These are phyloP conservation scores for Mycena rosella DNA, from an alignment of 768 basidiomycete genomes.

Conservation along the genomic window DNA sequence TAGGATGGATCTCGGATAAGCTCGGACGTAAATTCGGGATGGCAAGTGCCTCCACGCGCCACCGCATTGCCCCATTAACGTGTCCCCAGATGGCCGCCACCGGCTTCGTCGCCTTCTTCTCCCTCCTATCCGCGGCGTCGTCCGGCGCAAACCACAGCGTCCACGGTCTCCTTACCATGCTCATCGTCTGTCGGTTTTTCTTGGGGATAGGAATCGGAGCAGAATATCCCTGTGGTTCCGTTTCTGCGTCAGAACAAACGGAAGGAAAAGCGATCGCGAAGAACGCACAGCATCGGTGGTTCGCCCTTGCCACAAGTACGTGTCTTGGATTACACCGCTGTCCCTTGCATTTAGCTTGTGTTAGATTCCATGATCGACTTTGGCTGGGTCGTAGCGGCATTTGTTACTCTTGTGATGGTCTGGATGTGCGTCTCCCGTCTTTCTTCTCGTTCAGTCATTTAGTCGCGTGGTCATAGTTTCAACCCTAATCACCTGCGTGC, in stretches of 20 bases:
- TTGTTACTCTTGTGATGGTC: conserved; percentile 86
- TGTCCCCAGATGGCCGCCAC: conserved; percentile 79
- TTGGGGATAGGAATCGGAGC: conserved; percentile 91
- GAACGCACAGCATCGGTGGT: conserved; percentile 87
- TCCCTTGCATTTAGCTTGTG: conserved; percentile 2
- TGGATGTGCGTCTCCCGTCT: conserved; percentile 77
- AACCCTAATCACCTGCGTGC: conserved; percentile 84
- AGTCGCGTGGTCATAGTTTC: conserved; percentile 66
- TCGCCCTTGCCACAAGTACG: conserved; percentile 90
- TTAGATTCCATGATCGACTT: conserved; percentile 88
- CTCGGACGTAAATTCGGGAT: conserved; percentile 91
- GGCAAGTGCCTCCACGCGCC: conserved; percentile 56
- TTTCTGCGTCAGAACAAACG: conserved; percentile 90
- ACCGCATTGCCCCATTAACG: neutral
- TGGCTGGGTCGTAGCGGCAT: conserved; percentile 83
- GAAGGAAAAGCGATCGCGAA: conserved; percentile 85
- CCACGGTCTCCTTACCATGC: conserved; percentile 81
- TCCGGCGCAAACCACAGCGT: conserved; percentile 80
- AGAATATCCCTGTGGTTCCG: conserved; percentile 92
- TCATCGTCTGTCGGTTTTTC: conserved; percentile 88
- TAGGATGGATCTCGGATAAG: conserved; percentile 85
- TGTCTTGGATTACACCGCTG: too few species aligned
- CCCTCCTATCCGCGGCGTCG: conserved; percentile 86
- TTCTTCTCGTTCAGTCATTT: neutral
- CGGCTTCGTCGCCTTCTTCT: conserved; percentile 87